Evolutionary conservation across 208 protist genomes (phyloP), one percentile per base, ranked within the genome.

Genomic region (Acanthamoeba divionensis): DNA sequence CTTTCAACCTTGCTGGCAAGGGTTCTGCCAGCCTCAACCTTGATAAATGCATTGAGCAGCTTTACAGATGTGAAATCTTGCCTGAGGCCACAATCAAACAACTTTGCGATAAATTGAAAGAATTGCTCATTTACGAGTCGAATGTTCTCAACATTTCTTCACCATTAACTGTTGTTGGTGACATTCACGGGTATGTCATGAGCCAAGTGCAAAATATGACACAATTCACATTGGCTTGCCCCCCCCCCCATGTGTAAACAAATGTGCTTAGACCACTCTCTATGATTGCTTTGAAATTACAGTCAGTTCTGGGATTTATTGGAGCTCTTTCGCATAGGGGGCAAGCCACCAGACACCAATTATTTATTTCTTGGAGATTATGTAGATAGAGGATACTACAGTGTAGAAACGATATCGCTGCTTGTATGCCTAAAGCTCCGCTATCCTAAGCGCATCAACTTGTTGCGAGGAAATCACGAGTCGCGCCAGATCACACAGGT

Each of bases 391-490:
- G 98, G 91, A 13, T 98, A 98, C 95, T 97, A 98, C 94, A 97
- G 95, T 60, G 95, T 98, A 10, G 97, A 99, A 92, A 97, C 97
- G 15, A 95, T 98, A 54, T 97, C 96, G 47, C 91, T 99, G 63
- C 92, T 99, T 31, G 69, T 98, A 8, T 90, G 98, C 12, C 97
- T 98, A 63, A 99, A 99, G 91, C 95, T 98, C 21, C 96, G 97
- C 54, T 99, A 99, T 90, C 98, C 98, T 8, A 95, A 98, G 77
- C 94, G 98, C 3, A 94, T 99, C 45, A 97, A 98, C 91, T 94
- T 99, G 18, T 94, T 99, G 8, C 96, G 98, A 87, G 98, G 98
- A 67, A 99, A 99, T 92, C 98, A 99, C 92, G 98, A 99, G 91
- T 98, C 96, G 1, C 94, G 98, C 3, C 97, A 99, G 85, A 98